These are phyloP conservation scores for Apostasia shenzhenica DNA, from an alignment of 106 monocot species.

Conservation along the genomic window DNA sequence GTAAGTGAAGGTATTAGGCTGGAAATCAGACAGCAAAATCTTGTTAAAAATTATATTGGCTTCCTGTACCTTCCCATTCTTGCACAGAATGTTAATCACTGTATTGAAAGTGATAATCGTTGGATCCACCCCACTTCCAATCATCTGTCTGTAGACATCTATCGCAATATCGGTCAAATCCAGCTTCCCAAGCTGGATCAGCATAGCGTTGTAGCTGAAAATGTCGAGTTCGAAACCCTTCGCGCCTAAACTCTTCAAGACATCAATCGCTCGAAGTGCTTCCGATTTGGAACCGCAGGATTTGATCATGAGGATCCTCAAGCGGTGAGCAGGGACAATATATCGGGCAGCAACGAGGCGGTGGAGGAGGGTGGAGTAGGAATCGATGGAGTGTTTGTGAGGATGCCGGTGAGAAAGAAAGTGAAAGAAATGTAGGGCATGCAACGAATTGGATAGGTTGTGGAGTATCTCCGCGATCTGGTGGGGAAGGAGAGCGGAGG, in stretches of 20 bases:
- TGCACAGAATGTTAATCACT: constrained; percentile 64
- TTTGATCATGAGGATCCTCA: constrained; percentile 29
- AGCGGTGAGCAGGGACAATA: constrained; percentile 28
- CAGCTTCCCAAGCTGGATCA: constrained; percentile 47
- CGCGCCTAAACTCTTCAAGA: constrained; percentile 19
- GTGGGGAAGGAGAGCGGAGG: constrained; percentile 16
- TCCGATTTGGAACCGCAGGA: constrained; percentile 29
- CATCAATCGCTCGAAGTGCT: constrained; percentile 19
- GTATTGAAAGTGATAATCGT: constrained; percentile 41
- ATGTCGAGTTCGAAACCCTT: constrained; percentile 24
- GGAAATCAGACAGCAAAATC: constrained; percentile 29
- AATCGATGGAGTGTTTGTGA: constrained; percentile 34
- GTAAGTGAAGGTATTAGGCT: constrained; percentile 66
- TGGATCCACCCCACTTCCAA: constrained; percentile 19
- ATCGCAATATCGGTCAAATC: constrained; percentile 32
- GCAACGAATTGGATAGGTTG: constrained; percentile 15
- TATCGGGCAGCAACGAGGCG: constrained; percentile 34
- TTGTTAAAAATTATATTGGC: constrained; percentile 31
- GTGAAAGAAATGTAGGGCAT: constrained; percentile 30
- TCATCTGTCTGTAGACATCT: constrained; percentile 31
- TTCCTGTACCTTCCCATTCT: constrained; percentile 46
- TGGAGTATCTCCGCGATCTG: constrained; percentile 30
- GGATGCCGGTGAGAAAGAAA: constrained; percentile 38
- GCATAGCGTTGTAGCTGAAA: constrained; percentile 39
- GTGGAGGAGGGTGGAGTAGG: constrained; percentile 25